Evolutionary conservation across 2,329 filamentous ascomycete genomes (phyloP).

Genomic region (Fusarium austroafricanum): DNA sequence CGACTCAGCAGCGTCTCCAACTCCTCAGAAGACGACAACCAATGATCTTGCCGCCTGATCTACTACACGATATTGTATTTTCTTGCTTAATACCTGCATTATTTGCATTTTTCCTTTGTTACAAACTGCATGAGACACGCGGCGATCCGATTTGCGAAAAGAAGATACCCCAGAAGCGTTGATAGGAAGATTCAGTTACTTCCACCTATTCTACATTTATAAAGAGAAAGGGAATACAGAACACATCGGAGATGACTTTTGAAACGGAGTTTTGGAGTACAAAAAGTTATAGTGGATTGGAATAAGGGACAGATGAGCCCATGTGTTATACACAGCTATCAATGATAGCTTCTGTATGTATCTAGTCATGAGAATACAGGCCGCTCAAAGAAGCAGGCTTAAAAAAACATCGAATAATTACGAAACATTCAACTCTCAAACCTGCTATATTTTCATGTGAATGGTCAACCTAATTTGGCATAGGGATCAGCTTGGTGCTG

Average conservation of each 20-base stretch:
- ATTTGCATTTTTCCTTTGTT: constrained; percentile 31
- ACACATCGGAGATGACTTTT: constrained; percentile 38
- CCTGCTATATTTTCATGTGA: constrained; percentile 7
- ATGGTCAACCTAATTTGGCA: constrained; percentile 5
- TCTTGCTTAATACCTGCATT: constrained; percentile 23
- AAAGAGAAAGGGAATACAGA: constrained; percentile 45
- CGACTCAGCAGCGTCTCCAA: constrained; percentile 41
- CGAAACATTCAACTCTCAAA: constrained; percentile 18
- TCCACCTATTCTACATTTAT: constrained; percentile 33
- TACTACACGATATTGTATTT: constrained; percentile 5
- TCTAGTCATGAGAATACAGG: constrained; percentile 29
- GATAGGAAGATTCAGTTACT: constrained; percentile 41
- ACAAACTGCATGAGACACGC: constrained; percentile 42
- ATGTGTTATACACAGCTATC: constrained; percentile 31
- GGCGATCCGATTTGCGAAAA: constrained; percentile 44
- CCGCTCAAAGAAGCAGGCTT: constrained; percentile 35
- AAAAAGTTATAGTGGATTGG: constrained; percentile 28
- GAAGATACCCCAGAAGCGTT: constrained; percentile 48
- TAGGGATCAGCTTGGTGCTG: not conserved
- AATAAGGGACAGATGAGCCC: constrained; percentile 26
- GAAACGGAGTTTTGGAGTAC: constrained; percentile 29
- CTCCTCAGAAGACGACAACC: constrained; percentile 34
- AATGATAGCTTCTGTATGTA: constrained; percentile 34
- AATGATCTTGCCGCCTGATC: constrained; percentile 15
- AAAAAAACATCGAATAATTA: constrained; percentile 28